phyloP scores from a whole-genome alignment of 129 eudicot species.

The Scalesia atractyloides region DNA sequence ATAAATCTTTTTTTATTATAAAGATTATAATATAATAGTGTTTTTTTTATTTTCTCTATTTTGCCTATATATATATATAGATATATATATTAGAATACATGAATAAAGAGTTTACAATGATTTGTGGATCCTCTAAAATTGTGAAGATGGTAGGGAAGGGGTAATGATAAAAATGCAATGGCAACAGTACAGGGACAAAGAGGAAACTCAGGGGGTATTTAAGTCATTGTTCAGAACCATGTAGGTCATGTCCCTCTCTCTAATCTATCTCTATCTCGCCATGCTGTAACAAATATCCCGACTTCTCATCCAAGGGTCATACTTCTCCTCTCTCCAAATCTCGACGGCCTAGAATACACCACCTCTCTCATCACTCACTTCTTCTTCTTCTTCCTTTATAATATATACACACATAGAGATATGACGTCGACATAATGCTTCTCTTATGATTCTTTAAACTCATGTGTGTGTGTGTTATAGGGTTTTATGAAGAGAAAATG shows the following conservation, averaged over 20 bases:
- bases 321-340: slow-evolving; percentile 28
- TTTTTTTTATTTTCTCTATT: too few relatives aligned
- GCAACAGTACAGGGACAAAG: slow-evolving; percentile 45
- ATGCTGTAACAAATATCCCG: slow-evolving; percentile 37
- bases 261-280: slow-evolving; percentile 7
- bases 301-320: slow-evolving; percentile 35
- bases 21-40: too few relatives aligned
- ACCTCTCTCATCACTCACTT: slow-evolving; percentile 12
- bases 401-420: slow-evolving; percentile 9
- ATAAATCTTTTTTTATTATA: too few relatives aligned
- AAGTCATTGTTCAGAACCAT: slow-evolving; percentile 39
- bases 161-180: slow-evolving; percentile 27
- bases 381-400: background rate
- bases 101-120: too few relatives aligned
- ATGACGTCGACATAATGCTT: slow-evolving; percentile 28
- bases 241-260: slow-evolving; percentile 47
- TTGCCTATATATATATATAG: too few relatives aligned
- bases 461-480: slow-evolving; percentile 17
- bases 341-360: slow-evolving; percentile 24
- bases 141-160: slow-evolving; percentile 8
- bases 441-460: slow-evolving; percentile 1
- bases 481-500: slow-evolving; percentile 14
- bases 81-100: too few relatives aligned
- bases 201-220: slow-evolving; percentile 53
- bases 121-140: background rate